Percentiles rank a stretch among this genome's conserved stretches.
Conservation (phyloP, 305 asterid species). For the Nicotiana rustica region DNA sequence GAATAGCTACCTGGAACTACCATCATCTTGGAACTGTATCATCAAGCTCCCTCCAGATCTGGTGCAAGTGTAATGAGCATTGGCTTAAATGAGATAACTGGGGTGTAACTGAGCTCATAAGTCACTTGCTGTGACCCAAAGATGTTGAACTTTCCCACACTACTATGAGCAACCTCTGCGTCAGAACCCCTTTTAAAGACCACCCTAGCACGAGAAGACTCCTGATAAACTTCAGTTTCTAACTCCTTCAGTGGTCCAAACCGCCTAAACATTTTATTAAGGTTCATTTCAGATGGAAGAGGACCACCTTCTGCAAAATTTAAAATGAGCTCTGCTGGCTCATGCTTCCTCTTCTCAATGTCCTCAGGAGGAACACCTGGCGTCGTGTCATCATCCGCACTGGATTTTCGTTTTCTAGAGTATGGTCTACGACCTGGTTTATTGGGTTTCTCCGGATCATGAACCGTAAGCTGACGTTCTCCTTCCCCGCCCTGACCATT, state of each 20-base stretch:
- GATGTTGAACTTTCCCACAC: slow-evolving; percentile 74
- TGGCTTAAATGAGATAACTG: slow-evolving; percentile 63
- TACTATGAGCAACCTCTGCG: slow-evolving; percentile 90
- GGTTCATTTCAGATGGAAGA: slow-evolving; percentile 77
- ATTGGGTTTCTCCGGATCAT: slow-evolving; percentile 48
- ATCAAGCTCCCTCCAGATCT: slow-evolving; percentile 55
- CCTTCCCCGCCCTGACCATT: slow-evolving; percentile 53
- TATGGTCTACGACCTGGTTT: slow-evolving; percentile 62
- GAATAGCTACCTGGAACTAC: slow-evolving; percentile 54
- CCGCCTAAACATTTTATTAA: slow-evolving; percentile 90
- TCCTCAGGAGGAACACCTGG: slow-evolving; percentile 54
- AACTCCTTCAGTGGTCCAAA: slow-evolving; percentile 93
- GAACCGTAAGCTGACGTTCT: slow-evolving; percentile 44
- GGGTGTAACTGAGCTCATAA: slow-evolving; percentile 83
- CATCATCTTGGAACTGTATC: slow-evolving; percentile 38
- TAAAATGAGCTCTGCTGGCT: slow-evolving; percentile 87
- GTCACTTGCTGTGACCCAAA: slow-evolving; percentile 79
- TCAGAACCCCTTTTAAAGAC: slow-evolving; percentile 90
- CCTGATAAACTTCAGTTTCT: slow-evolving; percentile 85
- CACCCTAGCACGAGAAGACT: slow-evolving; percentile 76
- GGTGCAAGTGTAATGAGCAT: slow-evolving; percentile 53
- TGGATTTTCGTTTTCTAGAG: slow-evolving; percentile 68
- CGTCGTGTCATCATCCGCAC: slow-evolving; percentile 46
- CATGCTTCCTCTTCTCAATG: slow-evolving; percentile 60
- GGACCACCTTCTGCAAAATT: slow-evolving; percentile 65